Percentiles rank a stretch among this genome's conserved stretches.
Evolutionary conservation across 1,284 basidiomycete species (phyloP).

Genomic region (Puccinia brachypodii): DNA sequence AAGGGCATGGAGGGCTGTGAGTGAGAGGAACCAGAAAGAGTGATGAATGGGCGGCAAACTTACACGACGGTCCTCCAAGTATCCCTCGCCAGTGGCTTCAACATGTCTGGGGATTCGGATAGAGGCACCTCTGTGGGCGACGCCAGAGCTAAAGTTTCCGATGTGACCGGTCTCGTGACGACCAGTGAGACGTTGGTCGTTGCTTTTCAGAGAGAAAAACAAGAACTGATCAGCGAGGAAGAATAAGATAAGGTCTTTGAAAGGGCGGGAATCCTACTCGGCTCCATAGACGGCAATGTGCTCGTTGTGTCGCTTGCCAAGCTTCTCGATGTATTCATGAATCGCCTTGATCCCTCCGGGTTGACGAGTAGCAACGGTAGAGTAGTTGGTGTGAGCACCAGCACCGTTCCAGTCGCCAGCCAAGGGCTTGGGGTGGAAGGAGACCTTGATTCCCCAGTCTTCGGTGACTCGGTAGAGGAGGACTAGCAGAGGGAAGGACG

Average conservation of each 20-base stretch:
- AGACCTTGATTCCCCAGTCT: constrained; percentile 93
- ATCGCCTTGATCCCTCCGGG: constrained; percentile 91
- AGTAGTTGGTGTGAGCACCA: constrained; percentile 69
- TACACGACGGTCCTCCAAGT: constrained; percentile 67
- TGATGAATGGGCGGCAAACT: neutral
- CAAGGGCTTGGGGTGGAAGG: constrained; percentile 99
- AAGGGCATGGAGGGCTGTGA: neutral
- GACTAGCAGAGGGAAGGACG: constrained; percentile 23
- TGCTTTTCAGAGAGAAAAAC: constrained; percentile 62
- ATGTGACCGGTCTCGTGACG: constrained; percentile 98
- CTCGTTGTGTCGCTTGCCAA: constrained; percentile 59
- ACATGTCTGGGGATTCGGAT: constrained; percentile 81
- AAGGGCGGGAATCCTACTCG: constrained; percentile 23
- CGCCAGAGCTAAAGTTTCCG: constrained; percentile 84
- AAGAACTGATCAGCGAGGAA: neutral
- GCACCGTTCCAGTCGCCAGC: constrained; percentile 99
- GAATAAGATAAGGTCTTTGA: constrained; percentile 58
- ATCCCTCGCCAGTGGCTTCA: constrained; percentile 86
- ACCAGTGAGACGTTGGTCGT: constrained; percentile 88
- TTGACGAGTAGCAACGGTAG: constrained; percentile 86
- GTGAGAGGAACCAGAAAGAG: neutral
- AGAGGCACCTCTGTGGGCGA: constrained; percentile 85
- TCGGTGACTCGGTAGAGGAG: constrained; percentile 90
- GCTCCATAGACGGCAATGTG: constrained; percentile 84
- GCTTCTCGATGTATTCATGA: constrained; percentile 78